A percentile compares a stretch with the other conserved stretches of the same genome.
These are phyloP conservation scores for Mucor indicus DNA, from an alignment of 371 early-diverging fungal species.

Conservation along the genomic window DNA sequence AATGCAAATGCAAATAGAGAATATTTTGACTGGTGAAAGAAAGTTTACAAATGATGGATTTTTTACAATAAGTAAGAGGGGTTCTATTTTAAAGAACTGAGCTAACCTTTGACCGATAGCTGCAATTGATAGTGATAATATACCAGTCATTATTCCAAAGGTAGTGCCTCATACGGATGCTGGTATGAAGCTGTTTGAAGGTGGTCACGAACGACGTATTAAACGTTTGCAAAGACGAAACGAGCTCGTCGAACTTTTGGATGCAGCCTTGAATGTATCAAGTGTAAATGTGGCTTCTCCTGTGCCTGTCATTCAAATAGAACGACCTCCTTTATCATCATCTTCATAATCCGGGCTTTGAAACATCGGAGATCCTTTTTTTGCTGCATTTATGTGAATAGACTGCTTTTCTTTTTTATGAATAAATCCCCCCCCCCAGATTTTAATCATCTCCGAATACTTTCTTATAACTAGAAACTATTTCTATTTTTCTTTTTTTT, in stretches of 20 bases:
- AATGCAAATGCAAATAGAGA: no score
- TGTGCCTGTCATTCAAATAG: background rate
- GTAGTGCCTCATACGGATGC: constrained; percentile 42
- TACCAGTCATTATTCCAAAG: constrained; percentile 44
- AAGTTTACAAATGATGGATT: constrained; percentile 64
- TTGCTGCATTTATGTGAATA: no score
- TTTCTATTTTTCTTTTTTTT: background rate
- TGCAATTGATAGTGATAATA: constrained; percentile 41
- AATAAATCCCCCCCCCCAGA: no score
- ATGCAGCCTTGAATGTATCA: no score
- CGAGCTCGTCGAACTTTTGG: constrained; percentile 32
- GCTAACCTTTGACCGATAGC: constrained; percentile 14
- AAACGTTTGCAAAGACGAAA: constrained; percentile 41
- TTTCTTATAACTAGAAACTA: no score
- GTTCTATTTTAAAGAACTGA: no score
- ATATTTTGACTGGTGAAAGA: constrained; percentile 52
- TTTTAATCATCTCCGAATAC: no score
- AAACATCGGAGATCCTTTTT: no score
- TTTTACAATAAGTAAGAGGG: constrained; percentile 51
- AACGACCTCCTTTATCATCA: no score
- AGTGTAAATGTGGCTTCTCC: no score
- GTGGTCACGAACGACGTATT: constrained; percentile 39
- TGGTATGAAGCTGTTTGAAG: constrained; percentile 39
- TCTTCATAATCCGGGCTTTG: no score
- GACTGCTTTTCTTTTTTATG: background rate